Conservation (phyloP, 208 protist genomes). For the Trypanosoma lewisi region DNA sequence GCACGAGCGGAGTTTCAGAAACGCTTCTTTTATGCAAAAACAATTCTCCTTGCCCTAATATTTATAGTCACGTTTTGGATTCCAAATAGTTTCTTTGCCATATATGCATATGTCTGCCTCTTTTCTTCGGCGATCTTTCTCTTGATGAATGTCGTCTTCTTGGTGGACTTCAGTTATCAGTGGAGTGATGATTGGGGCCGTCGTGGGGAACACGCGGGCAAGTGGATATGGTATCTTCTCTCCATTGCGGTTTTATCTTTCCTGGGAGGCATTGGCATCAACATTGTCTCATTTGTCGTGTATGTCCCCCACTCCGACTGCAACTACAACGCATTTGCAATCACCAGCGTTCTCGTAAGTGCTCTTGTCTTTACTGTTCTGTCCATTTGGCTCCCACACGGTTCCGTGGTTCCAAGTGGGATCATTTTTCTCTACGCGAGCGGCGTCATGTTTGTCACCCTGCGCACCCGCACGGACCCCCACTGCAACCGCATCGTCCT, state of each 20-base stretch:
- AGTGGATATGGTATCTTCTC: conserved; percentile 89
- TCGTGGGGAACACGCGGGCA: conserved; percentile 69
- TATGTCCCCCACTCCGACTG: conserved; percentile 82
- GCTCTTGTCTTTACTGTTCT: conserved; percentile 74
- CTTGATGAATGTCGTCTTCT: conserved; percentile 88
- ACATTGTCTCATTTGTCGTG: conserved; percentile 58
- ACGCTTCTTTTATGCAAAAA: conserved; percentile 81
- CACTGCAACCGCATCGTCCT: conserved; percentile 68
- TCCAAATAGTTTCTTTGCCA: conserved; percentile 83
- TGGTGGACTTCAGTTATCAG: conserved; percentile 93
- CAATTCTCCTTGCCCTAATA: conserved; percentile 60
- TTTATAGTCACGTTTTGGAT: conserved; percentile 67
- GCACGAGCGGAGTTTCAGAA: conserved; percentile 73
- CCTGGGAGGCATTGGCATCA: conserved; percentile 42
- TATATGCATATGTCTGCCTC: conserved; percentile 85
- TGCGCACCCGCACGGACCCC: conserved; percentile 53
- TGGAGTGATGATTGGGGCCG: conserved; percentile 92
- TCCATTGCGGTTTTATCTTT: conserved; percentile 48
- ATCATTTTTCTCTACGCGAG: conserved; percentile 92
- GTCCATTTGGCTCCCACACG: conserved; percentile 85
- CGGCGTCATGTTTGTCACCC: conserved; percentile 83
- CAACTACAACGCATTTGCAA: conserved; percentile 82
- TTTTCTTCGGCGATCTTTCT: conserved; percentile 80
- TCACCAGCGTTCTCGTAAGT: conserved; percentile 76
- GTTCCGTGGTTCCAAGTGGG: conserved; percentile 87